Evolutionary conservation across 768 basidiomycete species (phyloP).

Genomic region (Chalciporus sphaerocephalus): DNA sequence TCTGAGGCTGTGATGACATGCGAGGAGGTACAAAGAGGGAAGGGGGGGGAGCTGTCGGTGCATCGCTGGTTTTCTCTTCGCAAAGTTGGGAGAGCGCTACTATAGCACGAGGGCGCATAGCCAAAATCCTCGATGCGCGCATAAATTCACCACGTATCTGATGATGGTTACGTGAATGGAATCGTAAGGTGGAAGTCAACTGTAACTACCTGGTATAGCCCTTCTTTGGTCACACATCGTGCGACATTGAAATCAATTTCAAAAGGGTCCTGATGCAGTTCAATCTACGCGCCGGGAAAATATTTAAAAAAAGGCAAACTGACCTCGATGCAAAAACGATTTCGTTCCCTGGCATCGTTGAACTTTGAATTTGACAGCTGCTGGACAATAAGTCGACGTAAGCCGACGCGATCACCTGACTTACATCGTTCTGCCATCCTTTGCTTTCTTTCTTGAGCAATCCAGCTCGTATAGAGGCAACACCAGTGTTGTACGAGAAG

Average conservation of each 20-base stretch:
- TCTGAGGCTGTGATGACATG: slow-evolving; percentile 56
- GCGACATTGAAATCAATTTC: slow-evolving; percentile 96
- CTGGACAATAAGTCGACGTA: slow-evolving; percentile 6
- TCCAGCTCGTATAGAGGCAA: slow-evolving; percentile 87
- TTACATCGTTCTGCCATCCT: slow-evolving; percentile 91
- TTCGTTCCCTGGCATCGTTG: slow-evolving; percentile 78
- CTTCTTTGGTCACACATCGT: slow-evolving; percentile 93
- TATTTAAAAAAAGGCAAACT: slow-evolving; percentile 11
- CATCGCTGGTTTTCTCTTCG: slow-evolving; percentile 69
- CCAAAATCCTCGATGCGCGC: slow-evolving; percentile 86
- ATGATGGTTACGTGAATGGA: neutral
- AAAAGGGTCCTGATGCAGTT: slow-evolving; percentile 76
- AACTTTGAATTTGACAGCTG: slow-evolving; percentile 53
- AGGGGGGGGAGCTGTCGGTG: slow-evolving; percentile 39
- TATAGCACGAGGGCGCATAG: slow-evolving; percentile 72
- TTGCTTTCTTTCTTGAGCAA: slow-evolving; percentile 86
- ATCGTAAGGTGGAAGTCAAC: neutral
- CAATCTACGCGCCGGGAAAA: neutral
- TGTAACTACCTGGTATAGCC: slow-evolving; percentile 74
- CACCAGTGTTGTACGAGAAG: slow-evolving; percentile 87
- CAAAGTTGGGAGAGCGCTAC: slow-evolving; percentile 85
- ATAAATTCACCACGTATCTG: slow-evolving; percentile 99
- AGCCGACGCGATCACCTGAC: slow-evolving; percentile 21
- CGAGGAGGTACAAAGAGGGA: slow-evolving; percentile 43
- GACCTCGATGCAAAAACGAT: slow-evolving; percentile 95